These are phyloP conservation scores for Leccinum sublutescens DNA, from an alignment of 768 basidiomycete species.

Conservation along the genomic window DNA sequence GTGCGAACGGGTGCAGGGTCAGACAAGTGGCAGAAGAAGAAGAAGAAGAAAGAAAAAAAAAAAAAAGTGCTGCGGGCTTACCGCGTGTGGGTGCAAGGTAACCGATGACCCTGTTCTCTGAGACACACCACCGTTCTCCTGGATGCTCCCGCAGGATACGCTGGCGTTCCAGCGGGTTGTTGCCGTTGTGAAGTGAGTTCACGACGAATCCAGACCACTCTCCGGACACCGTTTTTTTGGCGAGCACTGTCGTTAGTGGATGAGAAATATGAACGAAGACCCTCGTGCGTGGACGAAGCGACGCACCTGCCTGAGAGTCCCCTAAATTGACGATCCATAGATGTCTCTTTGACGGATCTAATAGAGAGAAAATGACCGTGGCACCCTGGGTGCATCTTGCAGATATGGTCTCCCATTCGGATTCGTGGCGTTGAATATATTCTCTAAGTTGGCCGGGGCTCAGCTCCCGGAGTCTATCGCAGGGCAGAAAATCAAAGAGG, in stretches of 20 bases:
- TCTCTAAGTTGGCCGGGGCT: conserved; percentile 40
- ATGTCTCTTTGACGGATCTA: conserved; percentile 28
- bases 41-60: too few relatives aligned
- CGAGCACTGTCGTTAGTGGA: conserved; percentile 18
- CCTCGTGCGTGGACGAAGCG: background rate
- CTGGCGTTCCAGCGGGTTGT: conserved; percentile 26
- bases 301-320: conserved; percentile 35
- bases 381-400: conserved; percentile 34
- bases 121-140: conserved; percentile 30
- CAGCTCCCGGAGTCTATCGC: conserved; percentile 33
- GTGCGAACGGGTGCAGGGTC: conserved; percentile 18
- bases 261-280: conserved; percentile 4
- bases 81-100: conserved; percentile 40
- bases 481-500: conserved; percentile 45
- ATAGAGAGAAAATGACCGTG: conserved; percentile 33
- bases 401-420: conserved; percentile 36
- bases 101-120: conserved; percentile 35
- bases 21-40: conserved; percentile 1
- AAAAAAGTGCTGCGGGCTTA: conserved; percentile 15
- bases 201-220: conserved; percentile 23
- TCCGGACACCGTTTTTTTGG: conserved; percentile 15
- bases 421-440: conserved; percentile 36
- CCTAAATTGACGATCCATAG: conserved; percentile 36
- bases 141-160: conserved; percentile 32
- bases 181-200: conserved; percentile 32